Percentiles rank a stretch among this genome's conserved stretches.
Evolutionary conservation across 2,329 filamentous ascomycete genomes (phyloP).

Genomic region (Penicillium sp.): DNA sequence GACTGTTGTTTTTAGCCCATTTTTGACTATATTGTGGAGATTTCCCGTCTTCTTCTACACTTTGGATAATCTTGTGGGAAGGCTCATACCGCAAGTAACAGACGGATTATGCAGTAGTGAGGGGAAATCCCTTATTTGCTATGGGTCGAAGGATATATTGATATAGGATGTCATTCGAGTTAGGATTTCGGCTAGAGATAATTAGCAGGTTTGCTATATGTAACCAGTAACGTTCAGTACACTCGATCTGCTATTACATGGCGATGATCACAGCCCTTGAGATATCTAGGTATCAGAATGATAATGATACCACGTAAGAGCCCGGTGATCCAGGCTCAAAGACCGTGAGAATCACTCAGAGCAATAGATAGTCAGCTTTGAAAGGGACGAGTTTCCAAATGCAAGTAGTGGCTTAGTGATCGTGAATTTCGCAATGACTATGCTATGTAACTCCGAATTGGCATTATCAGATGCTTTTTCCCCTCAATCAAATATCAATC

Average conservation of each 20-base stretch:
- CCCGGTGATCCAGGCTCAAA: no score
- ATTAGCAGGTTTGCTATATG: no score
- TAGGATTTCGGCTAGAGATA: no score
- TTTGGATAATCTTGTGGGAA: neutral
- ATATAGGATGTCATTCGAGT: no score
- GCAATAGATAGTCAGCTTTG: neutral
- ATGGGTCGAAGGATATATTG: no score
- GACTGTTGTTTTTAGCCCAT: slow-evolving; percentile 22
- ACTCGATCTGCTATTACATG: no score
- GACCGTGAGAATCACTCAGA: neutral
- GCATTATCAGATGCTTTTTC: slow-evolving; percentile 4
- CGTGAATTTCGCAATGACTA: neutral
- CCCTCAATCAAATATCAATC: neutral
- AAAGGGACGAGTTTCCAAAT: neutral
- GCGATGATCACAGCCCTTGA: no score
- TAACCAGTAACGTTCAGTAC: no score
- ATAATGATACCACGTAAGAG: no score
- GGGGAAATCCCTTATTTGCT: no score
- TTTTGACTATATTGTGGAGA: slow-evolving; percentile 11
- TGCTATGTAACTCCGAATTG: slow-evolving; percentile 1
- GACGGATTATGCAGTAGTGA: neutral
- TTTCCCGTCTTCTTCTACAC: neutral
- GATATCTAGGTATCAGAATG: no score
- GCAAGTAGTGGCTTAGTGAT: neutral
- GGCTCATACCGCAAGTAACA: neutral